Conservation (phyloP, 208 protist genomes). For the Plasmodiophora brassicae region DNA sequence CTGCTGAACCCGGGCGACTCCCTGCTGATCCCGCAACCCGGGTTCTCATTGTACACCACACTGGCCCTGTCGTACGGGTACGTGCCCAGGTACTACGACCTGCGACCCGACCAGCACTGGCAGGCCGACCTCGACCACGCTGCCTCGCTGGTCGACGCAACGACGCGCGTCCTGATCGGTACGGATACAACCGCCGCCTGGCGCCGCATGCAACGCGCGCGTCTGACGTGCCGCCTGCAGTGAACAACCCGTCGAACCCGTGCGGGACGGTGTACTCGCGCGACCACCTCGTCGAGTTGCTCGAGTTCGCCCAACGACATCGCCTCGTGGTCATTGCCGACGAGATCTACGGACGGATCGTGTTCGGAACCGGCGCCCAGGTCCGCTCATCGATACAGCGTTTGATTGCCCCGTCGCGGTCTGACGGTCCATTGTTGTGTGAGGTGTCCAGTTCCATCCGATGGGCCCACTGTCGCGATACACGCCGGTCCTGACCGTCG, state of each 20-base stretch:
- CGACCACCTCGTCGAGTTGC: slow-evolving; percentile 23
- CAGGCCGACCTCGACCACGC: slow-evolving; percentile 32
- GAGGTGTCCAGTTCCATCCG: slow-evolving; percentile 5
- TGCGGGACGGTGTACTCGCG: slow-evolving; percentile 28
- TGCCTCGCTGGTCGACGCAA: neutral
- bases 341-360: slow-evolving; percentile 41
- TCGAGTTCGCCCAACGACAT: slow-evolving; percentile 26
- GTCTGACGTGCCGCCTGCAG: neutral
- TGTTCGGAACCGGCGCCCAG: neutral
- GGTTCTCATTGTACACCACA: slow-evolving; percentile 35
- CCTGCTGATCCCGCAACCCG: slow-evolving; percentile 34
- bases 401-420: neutral
- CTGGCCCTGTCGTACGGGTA: neutral
- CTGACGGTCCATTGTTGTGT: neutral
- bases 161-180: neutral
- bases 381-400: neutral
- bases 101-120: neutral
- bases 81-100: neutral
- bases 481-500: slow-evolving; percentile 32
- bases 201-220: neutral
- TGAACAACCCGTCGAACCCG: slow-evolving; percentile 49
- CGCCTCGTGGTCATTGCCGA: slow-evolving; percentile 34
- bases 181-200: neutral
- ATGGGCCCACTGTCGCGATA: neutral
- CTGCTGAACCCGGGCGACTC: slow-evolving; percentile 33